Percentiles rank a stretch among this genome's conserved stretches.
These are phyloP conservation scores for Candida taoyuanica DNA, from an alignment of 805 yeast genomes.

Conservation along the genomic window DNA sequence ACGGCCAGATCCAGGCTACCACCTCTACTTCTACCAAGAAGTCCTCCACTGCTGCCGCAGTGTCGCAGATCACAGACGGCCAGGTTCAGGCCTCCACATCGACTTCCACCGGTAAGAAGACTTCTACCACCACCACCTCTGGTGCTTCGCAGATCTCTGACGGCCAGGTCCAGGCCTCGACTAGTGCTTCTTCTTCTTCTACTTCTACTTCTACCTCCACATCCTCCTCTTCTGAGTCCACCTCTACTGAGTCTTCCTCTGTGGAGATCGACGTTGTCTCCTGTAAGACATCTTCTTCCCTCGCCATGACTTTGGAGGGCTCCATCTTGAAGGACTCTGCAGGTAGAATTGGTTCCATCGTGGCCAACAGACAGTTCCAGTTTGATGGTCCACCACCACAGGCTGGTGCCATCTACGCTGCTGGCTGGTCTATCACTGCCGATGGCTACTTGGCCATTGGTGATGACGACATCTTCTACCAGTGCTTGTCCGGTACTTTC, in stretches of 20 bases:
- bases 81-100: slow-evolving; percentile 30
- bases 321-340: slow-evolving; percentile 51
- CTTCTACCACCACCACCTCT: slow-evolving; percentile 18
- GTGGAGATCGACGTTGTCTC: slow-evolving; percentile 24
- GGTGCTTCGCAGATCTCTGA: slow-evolving; percentile 30
- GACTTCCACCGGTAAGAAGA: slow-evolving; percentile 9
- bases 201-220: slow-evolving; percentile 13
- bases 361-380: slow-evolving; percentile 81
- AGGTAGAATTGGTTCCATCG: slow-evolving; percentile 75
- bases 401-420: slow-evolving; percentile 69
- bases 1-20: slow-evolving; percentile 57
- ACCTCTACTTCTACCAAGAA: slow-evolving; percentile 13
- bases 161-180: slow-evolving; percentile 51
- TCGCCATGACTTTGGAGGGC: slow-evolving; percentile 49
- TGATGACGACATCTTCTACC: slow-evolving; percentile 56
- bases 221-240: slow-evolving; percentile 26
- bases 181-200: slow-evolving; percentile 24
- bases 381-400: slow-evolving; percentile 86
- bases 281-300: slow-evolving; percentile 44
- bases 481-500: slow-evolving; percentile 71
- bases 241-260: slow-evolving; percentile 21
- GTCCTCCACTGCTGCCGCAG: slow-evolving; percentile 25
- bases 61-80: slow-evolving; percentile 43
- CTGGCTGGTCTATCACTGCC: slow-evolving; percentile 55
- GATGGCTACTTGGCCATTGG: slow-evolving; percentile 67